These are phyloP conservation scores for Diaporthe velutina DNA, from an alignment of 2,329 filamentous ascomycete species.

Conservation along the genomic window DNA sequence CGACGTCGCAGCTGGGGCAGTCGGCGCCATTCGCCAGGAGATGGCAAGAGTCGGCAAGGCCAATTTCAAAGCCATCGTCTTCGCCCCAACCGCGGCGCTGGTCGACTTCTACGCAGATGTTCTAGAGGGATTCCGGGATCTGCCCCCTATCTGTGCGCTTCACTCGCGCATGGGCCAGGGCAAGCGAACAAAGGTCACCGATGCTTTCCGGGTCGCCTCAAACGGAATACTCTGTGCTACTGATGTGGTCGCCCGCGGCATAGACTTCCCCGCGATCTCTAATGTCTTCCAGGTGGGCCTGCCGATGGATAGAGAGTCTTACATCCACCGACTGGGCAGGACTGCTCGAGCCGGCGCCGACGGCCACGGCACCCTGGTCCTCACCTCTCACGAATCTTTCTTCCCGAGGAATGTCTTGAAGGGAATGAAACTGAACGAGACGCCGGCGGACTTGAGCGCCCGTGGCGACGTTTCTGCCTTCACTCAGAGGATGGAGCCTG, in stretches of 20 bases:
- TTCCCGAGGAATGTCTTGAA: slow-evolving; percentile 65
- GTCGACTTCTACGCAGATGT: slow-evolving; percentile 65
- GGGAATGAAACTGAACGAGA: slow-evolving; percentile 65
- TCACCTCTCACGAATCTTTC: slow-evolving; percentile 63
- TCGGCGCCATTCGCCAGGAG: slow-evolving; percentile 67
- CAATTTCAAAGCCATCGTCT: slow-evolving; percentile 87
- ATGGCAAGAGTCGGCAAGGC: slow-evolving; percentile 49
- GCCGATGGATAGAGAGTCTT: slow-evolving; percentile 71
- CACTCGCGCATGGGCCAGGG: slow-evolving; percentile 65
- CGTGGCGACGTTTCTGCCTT: slow-evolving; percentile 53
- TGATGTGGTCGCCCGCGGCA: slow-evolving; percentile 78
- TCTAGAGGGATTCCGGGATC: slow-evolving; percentile 53
- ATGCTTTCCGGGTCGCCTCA: slow-evolving; percentile 68
- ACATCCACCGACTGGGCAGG: slow-evolving; percentile 77
- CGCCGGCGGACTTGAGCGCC: slow-evolving; percentile 59
- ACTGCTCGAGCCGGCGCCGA: slow-evolving; percentile 75
- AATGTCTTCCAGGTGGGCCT: slow-evolving; percentile 75
- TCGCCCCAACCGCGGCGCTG: slow-evolving; percentile 73
- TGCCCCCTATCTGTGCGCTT: slow-evolving; percentile 59
- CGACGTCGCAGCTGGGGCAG: slow-evolving; percentile 71
- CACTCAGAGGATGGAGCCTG: slow-evolving; percentile 57
- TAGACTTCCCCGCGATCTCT: slow-evolving; percentile 79
- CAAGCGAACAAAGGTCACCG: slow-evolving; percentile 69
- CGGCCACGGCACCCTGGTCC: slow-evolving; percentile 72
- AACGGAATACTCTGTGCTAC: slow-evolving; percentile 73